Conservation (phyloP, 495 filamentous ascomycete species). For the Penicillium goetzii region DNA sequence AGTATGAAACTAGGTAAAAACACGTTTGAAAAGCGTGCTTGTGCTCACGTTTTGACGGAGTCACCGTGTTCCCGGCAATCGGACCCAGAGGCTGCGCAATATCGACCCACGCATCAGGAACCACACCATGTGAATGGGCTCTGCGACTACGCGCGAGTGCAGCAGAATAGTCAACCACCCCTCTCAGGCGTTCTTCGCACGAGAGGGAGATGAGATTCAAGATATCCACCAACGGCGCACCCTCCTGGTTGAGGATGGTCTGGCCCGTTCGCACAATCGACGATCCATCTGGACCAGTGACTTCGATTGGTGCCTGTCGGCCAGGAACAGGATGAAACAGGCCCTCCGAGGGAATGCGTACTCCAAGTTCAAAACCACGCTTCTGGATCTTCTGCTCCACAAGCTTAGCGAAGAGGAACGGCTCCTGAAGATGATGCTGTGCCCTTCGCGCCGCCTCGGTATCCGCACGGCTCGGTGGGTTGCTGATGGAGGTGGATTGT, state of each 20-base stretch:
- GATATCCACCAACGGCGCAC: constrained; percentile 71
- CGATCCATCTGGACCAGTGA: constrained; percentile 58
- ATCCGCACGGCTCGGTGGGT: constrained; percentile 48
- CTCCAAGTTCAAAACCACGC: constrained; percentile 55
- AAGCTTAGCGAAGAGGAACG: constrained; percentile 59
- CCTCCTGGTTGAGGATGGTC: constrained; percentile 65
- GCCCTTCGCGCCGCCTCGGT: constrained; percentile 47
- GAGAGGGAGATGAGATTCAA: constrained; percentile 75
- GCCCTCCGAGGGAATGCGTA: constrained; percentile 65
- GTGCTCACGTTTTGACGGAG: constrained; percentile 65
- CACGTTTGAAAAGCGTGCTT: neutral
- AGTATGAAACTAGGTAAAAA: constrained; percentile 13
- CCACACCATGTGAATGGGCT: constrained; percentile 69
- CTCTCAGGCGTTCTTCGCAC: constrained; percentile 69
- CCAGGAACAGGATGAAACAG: constrained; percentile 58
- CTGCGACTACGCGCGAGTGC: constrained; percentile 66
- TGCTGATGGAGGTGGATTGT: constrained; percentile 39
- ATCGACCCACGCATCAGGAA: constrained; percentile 71
- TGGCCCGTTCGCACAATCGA: constrained; percentile 60
- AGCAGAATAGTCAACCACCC: constrained; percentile 71
- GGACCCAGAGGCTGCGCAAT: constrained; percentile 54
- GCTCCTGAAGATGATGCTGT: constrained; percentile 61
- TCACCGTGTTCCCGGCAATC: constrained; percentile 43
- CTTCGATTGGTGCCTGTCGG: constrained; percentile 56
- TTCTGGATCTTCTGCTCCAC: constrained; percentile 52